Evolutionary conservation across 1,139 yeast species (phyloP), one percentile per base, ranked within the genome.

Genomic region (Candida sojae): DNA sequence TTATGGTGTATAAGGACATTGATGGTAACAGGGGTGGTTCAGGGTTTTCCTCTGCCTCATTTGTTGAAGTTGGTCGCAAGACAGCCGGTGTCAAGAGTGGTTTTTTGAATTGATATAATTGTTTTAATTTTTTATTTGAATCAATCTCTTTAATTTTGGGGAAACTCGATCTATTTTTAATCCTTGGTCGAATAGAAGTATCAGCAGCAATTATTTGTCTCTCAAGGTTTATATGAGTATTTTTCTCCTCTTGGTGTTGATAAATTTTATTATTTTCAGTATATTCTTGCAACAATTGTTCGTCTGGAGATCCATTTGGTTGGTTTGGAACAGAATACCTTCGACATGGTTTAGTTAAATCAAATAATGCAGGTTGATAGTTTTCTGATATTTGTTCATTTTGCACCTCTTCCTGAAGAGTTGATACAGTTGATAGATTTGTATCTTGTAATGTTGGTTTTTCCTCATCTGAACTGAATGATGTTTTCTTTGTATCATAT

Each of bases 61-160:
- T 46, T n/a, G 49, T 48, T 26, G 46, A 33, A 4, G 45, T 39
- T 26, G 77, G 78, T 36, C 79, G 59, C 39, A 75, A 61, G 11
- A 73, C 79, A 2, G 79, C 79, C 2, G 80, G 80, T 6, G 67
- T 60, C 52, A 70, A 60, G 47, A 75, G 51, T 8, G 79, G 80
- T 52, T 72, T 70, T 53, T 73, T 74, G 47, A 63, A 57, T 50
- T 64, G 66, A 52, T 73, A 72, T 31, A 72, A 67, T 45, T 69
- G 73, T 13, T 52, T 48, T 4, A 52, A 32, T n/a, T 40, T 21
- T 7, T 44, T 48, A 12, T 13, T 29, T 3, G 54, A 48, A 34
- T 43, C 48, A 13, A 47, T 44, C 17, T 59, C 59, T 13, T 53
- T 47, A 6, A 46, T 40, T 39, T 54, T 54, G 7, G 51, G 53